phyloP scores from a whole-genome alignment of 768 basidiomycete species.

The Boletus eberwhitei region DNA sequence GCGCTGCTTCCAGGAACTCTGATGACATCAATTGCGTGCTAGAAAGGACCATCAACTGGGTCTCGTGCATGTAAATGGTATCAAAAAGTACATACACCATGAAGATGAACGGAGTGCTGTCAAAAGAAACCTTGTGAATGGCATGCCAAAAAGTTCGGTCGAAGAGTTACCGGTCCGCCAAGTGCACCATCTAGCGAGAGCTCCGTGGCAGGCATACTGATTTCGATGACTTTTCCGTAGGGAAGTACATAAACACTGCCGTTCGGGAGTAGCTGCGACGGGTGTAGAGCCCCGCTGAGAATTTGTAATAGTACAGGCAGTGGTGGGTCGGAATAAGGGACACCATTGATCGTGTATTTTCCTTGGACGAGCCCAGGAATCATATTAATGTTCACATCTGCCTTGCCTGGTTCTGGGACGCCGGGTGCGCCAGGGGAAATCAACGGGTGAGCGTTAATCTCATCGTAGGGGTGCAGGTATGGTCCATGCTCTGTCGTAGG shows the following conservation, averaged over 20 bases:
- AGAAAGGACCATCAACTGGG: not conserved
- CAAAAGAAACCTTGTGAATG: not conserved
- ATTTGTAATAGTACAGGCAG: constrained; percentile 44
- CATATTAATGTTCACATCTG: constrained; percentile 39
- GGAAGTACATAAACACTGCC: constrained; percentile 43
- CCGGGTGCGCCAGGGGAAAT: constrained; percentile 29
- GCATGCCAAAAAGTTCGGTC: not conserved
- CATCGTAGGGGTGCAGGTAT: constrained; percentile 29
- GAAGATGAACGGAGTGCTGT: constrained; percentile 41
- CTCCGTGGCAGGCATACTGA: constrained; percentile 33
- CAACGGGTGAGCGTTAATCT: constrained; percentile 36
- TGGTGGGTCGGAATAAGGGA: constrained; percentile 30
- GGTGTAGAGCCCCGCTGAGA: constrained; percentile 34
- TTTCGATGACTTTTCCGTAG: constrained; percentile 41
- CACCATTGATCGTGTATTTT: constrained; percentile 27
- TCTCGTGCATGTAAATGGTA: not conserved
- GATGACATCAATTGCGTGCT: constrained; percentile 43
- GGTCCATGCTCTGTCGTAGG: constrained; percentile 28
- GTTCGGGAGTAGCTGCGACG: constrained; percentile 37
- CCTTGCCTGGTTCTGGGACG: constrained; percentile 32
- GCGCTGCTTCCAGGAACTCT: constrained; percentile 35
- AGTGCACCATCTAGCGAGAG: constrained; percentile 1
- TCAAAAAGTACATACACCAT: constrained; percentile 35
- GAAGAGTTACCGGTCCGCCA: constrained; percentile 12
- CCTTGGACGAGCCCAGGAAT: constrained; percentile 17